Base-by-base conservation (phyloP, 495 filamentous ascomycete species). In the Penicillium chermesinum region DNA sequence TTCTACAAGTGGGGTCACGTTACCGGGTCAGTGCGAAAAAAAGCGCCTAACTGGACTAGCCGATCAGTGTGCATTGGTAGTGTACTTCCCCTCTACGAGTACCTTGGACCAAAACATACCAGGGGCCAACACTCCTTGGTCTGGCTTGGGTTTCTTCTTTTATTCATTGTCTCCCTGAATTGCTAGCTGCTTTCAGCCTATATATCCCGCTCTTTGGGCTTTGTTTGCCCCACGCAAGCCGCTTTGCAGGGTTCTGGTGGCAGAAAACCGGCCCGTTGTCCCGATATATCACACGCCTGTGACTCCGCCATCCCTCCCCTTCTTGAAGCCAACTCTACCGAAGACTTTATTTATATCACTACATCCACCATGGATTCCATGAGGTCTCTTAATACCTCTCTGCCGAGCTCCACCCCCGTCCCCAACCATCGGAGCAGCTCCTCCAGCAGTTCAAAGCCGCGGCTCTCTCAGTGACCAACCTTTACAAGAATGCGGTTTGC, bases 391-490 rank as follows among this genome's bases (percentile, higher is more conserved):
- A 85, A 86, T 58, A 85, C 77, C 5, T 87, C 83, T 7, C 66
- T 88, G 40, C 81, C 81, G 13, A 69, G 67, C 35, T 71, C 75
- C 5, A 74, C 72, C 44, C 71, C 25, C 63, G 69, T 17, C 66
- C 67, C 22, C 87, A 87, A 47, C 81, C 84, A 18, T 78, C 85
- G 10, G 88, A 90, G 61, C 78, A 93, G 59, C 81, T 96, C 34
- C 78, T 95, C 38, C 84, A 90, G 43, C 82, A 87, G 44, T 99
- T 99, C 77, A 91, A 87, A 63, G 79, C 84, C 32, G 94, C 94
- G 17, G 94, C 94, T 12, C 74, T 96, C 16, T 95, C 94, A 2
- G 91, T 97, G 43, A 97, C 94, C 38, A 91, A 90, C 53, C 83
- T 99, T 21, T 97, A 96, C 71, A 96, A 95, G 65, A 88, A 83